Evolutionary conservation across 164 flowering plant genomes (phyloP), one percentile per base, ranked within the genome.

Genomic region (Aristolochia californica): DNA sequence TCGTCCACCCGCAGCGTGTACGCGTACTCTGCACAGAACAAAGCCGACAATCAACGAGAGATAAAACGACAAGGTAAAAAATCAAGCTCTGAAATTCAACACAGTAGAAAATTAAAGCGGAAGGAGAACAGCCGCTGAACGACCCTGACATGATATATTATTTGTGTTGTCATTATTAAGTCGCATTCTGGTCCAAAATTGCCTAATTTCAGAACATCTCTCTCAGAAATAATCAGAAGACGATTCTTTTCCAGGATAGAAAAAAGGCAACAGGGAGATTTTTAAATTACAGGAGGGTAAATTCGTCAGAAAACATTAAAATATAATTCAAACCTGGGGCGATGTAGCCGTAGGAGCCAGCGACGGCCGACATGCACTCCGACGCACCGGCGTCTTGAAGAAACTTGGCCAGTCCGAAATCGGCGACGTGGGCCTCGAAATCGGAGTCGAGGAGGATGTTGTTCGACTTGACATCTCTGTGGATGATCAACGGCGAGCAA

Each of bases 281-380:
- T n/a, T n/a, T n/a, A n/a, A n/a, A n/a, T n/a, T n/a, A n/a, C n/a
- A n/a, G n/a, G n/a, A n/a, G n/a, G n/a, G n/a, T n/a, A n/a, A n/a
- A n/a, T n/a, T n/a, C n/a, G n/a, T n/a, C n/a, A n/a, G n/a, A n/a
- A n/a, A n/a, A n/a, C n/a, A n/a, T n/a, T n/a, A n/a, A n/a, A n/a
- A n/a, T n/a, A n/a, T n/a, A 49, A 34, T 28, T 2, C 26, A n/a
- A n/a, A 93, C 98, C 98, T 64, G 98, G 98, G 0, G 98, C 98
- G 43, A 93, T 93, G 80, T 93, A 93, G 24, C 98, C 98, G 61
- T 88, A 93, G 30, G 98, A 93, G 3, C 98, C 98, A 49, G 97
- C 97, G 55, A 93, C 63, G 51, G 97, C 77, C 13, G 98, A 93
- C 97, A 93, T 93, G 63, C 91, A 81, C 69, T 93, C 91, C 0